phyloP scores from a whole-genome alignment of 768 basidiomycete genomes.

The Calocybe cyanea region DNA sequence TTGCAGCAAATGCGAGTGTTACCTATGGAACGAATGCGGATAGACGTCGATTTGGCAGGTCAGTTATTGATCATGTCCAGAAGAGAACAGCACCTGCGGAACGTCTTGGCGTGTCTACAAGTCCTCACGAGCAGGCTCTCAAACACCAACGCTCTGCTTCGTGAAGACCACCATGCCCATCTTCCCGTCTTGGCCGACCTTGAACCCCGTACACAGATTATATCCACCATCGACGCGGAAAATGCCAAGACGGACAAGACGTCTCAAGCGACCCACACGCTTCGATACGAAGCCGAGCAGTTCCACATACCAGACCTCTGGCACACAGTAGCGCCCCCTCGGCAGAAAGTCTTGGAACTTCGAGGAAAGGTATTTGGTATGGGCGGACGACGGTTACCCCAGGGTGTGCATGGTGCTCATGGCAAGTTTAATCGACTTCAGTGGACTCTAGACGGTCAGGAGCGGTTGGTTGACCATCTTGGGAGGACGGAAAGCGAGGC shows the following conservation, averaged over 20 bases:
- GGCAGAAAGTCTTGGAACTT: conserved; percentile 60
- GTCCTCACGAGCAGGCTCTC: conserved; percentile 52
- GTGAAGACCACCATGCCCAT: conserved; percentile 55
- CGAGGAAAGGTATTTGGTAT: conserved; percentile 69
- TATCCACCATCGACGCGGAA: conserved; percentile 49
- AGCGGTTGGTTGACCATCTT: conserved; percentile 58
- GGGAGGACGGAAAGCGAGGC: conserved; percentile 77
- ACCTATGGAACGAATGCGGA: conserved; percentile 61
- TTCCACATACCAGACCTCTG: conserved; percentile 64
- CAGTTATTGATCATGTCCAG: conserved; percentile 68
- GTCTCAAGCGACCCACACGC: conserved; percentile 59
- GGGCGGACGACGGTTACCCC: conserved; percentile 44
- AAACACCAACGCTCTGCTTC: conserved; percentile 51
- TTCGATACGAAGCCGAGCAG: conserved; percentile 71
- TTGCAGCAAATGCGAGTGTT: conserved; percentile 46
- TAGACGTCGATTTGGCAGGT: conserved; percentile 77
- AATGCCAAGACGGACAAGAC: conserved; percentile 47
- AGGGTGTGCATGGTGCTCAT: conserved; percentile 52
- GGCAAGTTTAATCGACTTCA: conserved; percentile 63
- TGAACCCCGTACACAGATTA: conserved; percentile 40
- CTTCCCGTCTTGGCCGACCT: conserved; percentile 43
- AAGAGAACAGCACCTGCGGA: conserved; percentile 63
- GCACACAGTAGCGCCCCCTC: conserved; percentile 56
- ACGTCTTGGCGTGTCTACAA: conserved; percentile 59
- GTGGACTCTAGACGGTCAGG: conserved; percentile 63